Evolutionary conservation across 75 land plant species (phyloP).

Genomic region (Cryptomeria japonica): DNA sequence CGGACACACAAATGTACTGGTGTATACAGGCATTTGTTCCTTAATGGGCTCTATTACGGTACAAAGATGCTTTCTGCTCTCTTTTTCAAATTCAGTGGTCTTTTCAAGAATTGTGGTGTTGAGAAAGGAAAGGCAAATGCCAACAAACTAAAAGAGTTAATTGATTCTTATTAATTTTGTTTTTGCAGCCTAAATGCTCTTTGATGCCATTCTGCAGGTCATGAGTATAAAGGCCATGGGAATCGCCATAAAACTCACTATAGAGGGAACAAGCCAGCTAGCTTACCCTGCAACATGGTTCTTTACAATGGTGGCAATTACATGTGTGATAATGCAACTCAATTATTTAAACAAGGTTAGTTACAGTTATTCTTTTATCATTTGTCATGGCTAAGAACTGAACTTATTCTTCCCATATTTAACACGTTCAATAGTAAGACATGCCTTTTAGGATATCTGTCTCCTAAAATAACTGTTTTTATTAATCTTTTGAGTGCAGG

Average conservation of each 20-base stretch:
- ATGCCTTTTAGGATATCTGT: background rate
- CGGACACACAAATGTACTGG: conserved; percentile 87
- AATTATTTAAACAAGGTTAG: conserved; percentile 93
- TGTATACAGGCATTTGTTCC: conserved; percentile 94
- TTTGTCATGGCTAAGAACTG: background rate
- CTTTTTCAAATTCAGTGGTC: background rate
- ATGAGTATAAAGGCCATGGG: conserved; percentile 97
- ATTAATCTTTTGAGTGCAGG: background rate
- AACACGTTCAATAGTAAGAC: background rate
- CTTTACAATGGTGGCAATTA: conserved; percentile 67
- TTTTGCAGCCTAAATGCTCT: background rate
- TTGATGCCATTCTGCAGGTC: conserved; percentile 48
- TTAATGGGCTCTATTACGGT: conserved; percentile 91
- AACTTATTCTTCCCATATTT: background rate
- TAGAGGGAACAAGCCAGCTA: conserved; percentile 80
- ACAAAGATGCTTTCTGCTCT: conserved; percentile 5
- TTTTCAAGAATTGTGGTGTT: background rate
- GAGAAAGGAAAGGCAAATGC: background rate
- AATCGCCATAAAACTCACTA: conserved; percentile 88
- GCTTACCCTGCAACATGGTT: conserved; percentile 83
- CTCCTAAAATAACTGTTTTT: background rate
- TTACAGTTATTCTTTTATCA: background rate
- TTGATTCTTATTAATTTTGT: background rate
- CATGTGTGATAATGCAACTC: conserved; percentile 86
- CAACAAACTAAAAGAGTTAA: background rate